A percentile compares a stretch with the other conserved stretches of the same genome.
These are phyloP conservation scores for Boletus sensibilis DNA, from an alignment of 768 basidiomycete species.

Conservation along the genomic window DNA sequence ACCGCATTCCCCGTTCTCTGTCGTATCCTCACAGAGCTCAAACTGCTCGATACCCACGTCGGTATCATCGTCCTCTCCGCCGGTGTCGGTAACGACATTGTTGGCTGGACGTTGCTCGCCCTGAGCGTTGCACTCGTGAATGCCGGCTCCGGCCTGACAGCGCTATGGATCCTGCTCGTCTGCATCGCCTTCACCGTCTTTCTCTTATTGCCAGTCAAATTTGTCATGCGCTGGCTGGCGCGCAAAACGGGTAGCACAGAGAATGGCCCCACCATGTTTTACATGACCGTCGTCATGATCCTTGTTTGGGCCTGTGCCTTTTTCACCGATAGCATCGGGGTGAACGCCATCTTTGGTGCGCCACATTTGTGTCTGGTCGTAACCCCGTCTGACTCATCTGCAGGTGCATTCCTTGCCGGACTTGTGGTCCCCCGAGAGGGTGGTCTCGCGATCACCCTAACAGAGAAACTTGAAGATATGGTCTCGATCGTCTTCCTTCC, in stretches of 20 bases:
- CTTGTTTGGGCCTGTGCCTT: conserved; percentile 85
- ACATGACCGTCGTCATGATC: conserved; percentile 84
- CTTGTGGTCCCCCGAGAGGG: conserved; percentile 85
- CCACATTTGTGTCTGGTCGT: background rate
- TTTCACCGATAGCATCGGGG: conserved; percentile 91
- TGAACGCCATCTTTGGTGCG: conserved; percentile 85
- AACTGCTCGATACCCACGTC: conserved; percentile 87
- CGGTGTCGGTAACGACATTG: conserved; percentile 85
- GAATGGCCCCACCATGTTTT: conserved; percentile 80
- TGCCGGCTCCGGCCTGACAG: conserved; percentile 76
- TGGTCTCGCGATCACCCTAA: conserved; percentile 81
- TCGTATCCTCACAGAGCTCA: conserved; percentile 86
- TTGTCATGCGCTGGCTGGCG: conserved; percentile 68
- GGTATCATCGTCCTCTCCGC: conserved; percentile 92
- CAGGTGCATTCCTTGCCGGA: conserved; percentile 80
- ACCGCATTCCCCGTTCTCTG: conserved; percentile 87
- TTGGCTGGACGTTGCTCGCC: conserved; percentile 87
- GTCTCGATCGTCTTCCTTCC: conserved; percentile 88
- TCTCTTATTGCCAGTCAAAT: conserved; percentile 65
- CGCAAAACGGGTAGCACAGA: conserved; percentile 75
- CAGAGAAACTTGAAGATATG: conserved; percentile 96
- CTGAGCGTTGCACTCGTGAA: conserved; percentile 92
- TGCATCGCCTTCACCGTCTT: conserved; percentile 82
- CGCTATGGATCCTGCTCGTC: conserved; percentile 78
- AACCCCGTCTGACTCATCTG: background rate